A percentile compares a stretch with the other conserved stretches of the same genome.
phyloP scores from a whole-genome alignment of 1,284 basidiomycete species.

The Boletus smithii region DNA sequence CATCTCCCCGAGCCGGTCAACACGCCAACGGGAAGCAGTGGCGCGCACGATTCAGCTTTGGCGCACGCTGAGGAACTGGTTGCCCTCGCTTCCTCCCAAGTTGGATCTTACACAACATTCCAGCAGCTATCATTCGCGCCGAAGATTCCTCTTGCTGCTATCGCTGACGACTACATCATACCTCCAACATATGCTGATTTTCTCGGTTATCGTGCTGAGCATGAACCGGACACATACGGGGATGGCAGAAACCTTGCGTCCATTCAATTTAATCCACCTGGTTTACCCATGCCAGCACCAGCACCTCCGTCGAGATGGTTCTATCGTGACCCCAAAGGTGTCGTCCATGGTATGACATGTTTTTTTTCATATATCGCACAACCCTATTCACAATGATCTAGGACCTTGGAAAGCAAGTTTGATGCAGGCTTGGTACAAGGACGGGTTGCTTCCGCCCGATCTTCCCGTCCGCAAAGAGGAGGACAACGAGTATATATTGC shows the following conservation, averaged over 20 bases:
- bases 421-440: conserved; percentile 84
- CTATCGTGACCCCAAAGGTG: conserved; percentile 75
- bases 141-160: conserved; percentile 77
- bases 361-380: background rate
- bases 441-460: conserved; percentile 73
- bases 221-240: conserved; percentile 54
- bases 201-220: conserved; percentile 59
- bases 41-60: conserved; percentile 28
- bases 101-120: conserved; percentile 83
- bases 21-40: conserved; percentile 26
- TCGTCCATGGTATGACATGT: conserved; percentile 61
- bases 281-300: conserved; percentile 65
- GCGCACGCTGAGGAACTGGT: conserved; percentile 66
- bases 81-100: conserved; percentile 61
- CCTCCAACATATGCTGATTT: conserved; percentile 82
- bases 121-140: conserved; percentile 82
- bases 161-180: conserved; percentile 84
- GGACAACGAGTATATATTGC: conserved; percentile 59
- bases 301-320: conserved; percentile 70
- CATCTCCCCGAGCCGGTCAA: conserved; percentile 26
- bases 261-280: conserved; percentile 72
- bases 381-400: conserved; percentile 30
- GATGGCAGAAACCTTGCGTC: conserved; percentile 49
- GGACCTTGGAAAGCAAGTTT: conserved; percentile 81
- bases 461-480: conserved; percentile 75